phyloP scores from a whole-genome alignment of 2,329 filamentous ascomycete species.

The Diaporthe nobilis region DNA sequence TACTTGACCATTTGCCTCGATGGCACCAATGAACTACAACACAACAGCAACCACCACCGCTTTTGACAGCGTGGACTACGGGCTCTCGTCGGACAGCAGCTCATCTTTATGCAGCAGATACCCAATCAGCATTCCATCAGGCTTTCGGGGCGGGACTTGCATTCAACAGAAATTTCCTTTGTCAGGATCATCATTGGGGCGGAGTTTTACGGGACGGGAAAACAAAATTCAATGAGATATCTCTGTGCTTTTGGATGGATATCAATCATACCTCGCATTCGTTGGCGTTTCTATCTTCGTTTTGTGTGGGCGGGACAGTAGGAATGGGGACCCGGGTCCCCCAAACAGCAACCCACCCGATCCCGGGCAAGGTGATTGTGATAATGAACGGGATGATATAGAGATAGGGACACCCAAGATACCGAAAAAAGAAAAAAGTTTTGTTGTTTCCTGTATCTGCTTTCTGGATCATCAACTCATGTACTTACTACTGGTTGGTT shows the following conservation, averaged over 20 bases:
- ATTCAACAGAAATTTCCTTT: constrained; percentile 33
- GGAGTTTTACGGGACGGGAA: constrained; percentile 36
- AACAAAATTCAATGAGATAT: constrained; percentile 37
- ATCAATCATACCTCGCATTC: constrained; percentile 42
- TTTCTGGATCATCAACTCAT: constrained; percentile 29
- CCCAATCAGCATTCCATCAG: constrained; percentile 37
- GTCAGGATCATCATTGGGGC: constrained; percentile 33
- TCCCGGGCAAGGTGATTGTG: constrained; percentile 21
- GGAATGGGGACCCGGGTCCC: constrained; percentile 17
- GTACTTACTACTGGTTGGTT: constrained; percentile 14
- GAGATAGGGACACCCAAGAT: constrained; percentile 29
- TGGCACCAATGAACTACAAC: constrained; percentile 8
- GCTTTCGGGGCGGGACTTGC: constrained; percentile 17
- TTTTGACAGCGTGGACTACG: constrained; percentile 8
- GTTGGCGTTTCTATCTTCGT: constrained; percentile 36
- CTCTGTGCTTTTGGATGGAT: constrained; percentile 37
- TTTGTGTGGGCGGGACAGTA: constrained; percentile 5
- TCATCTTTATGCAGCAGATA: constrained; percentile 41
- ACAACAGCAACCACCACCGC: constrained; percentile 7
- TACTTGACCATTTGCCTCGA: constrained; percentile 24
- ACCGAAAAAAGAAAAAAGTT: constrained; percentile 34
- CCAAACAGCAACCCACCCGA: not conserved
- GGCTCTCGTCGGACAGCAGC: constrained; percentile 31
- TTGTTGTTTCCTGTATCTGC: constrained; percentile 12
- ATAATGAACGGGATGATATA: constrained; percentile 36